These are phyloP conservation scores for Pelargonium cotyledonis DNA, from an alignment of 441 rosid genomes.

Conservation along the genomic window DNA sequence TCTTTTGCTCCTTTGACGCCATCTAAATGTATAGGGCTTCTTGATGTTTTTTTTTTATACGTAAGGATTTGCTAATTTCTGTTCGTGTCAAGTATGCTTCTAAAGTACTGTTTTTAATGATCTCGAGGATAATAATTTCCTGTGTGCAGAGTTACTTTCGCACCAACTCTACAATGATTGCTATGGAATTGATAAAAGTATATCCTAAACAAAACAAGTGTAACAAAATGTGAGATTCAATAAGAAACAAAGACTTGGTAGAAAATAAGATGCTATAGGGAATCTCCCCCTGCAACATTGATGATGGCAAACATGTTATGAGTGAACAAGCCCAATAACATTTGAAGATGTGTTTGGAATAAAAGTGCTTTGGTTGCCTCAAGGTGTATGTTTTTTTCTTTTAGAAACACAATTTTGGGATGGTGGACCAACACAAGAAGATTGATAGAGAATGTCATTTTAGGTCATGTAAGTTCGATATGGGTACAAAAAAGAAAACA, in stretches of 20 bases:
- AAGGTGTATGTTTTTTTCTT: neutral
- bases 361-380: neutral
- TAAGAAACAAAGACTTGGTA: neutral
- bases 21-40: neutral
- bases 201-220: neutral
- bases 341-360: neutral
- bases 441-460: neutral
- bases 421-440: neutral
- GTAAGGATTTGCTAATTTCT: neutral
- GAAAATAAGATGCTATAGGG: neutral
- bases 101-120: constrained; percentile 1
- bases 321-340: neutral
- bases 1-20: no score
- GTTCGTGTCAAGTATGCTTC: neutral
- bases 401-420: constrained; percentile 1
- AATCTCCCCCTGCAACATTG: neutral
- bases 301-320: neutral
- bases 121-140: neutral
- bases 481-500: neutral
- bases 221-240: neutral
- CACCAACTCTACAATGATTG: neutral
- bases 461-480: neutral
- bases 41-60: neutral
- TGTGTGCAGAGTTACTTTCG: neutral
- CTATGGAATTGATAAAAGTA: neutral